Base-by-base conservation (phyloP, 768 basidiomycete species). In the Auriculariales sp. region DNA sequence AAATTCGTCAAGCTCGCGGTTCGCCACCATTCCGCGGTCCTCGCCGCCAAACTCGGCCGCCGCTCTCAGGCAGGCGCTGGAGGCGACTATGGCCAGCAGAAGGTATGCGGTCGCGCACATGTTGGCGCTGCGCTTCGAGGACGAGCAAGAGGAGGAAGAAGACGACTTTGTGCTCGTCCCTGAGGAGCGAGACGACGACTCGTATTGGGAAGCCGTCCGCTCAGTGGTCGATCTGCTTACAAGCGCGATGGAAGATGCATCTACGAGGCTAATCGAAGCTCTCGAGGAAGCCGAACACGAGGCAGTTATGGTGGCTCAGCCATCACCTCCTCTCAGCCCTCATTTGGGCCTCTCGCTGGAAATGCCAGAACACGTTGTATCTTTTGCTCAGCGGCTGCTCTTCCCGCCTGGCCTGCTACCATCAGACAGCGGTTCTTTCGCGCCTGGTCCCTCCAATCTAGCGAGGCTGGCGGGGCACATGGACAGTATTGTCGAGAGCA, bases 141-240 rank as follows among this genome's bases (percentile, higher is more conserved):
- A 36, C 42, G 53, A 53, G 5, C 42, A 29, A 4, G 49, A 50
- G 44, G 59, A 55, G 35, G 52, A 54, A 49, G 79, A 81, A 42
- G 77, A 76, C 45, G 39, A 44, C 39, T 44, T 44, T 24, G 3
- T 44, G 12, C 39, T 44, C 1, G 22, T 44, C 10, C 39, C 39
- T 10, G 39, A 44, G 19, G 39, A 44, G 19, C 39, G 39, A 4
- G 83, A 80, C 29, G 83, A 85, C 54, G 79, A 81, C 47, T 68
- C 71, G 4, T 91, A 91, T 56, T 91, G 87, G 87, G 87, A 89
- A 56, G 81, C 89, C 56, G 85, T 85, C 27, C 73, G 81, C 12
- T 77, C 79, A 25, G 77, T 91, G 46, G 80, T 88, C 71, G 70
- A 68, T 11, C 61, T 90, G 11, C 62, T 90, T 52, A 81, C 80